Evolutionary conservation across 139 green algal species (phyloP).

Genomic region (Mesotaenium endlicherianum): DNA sequence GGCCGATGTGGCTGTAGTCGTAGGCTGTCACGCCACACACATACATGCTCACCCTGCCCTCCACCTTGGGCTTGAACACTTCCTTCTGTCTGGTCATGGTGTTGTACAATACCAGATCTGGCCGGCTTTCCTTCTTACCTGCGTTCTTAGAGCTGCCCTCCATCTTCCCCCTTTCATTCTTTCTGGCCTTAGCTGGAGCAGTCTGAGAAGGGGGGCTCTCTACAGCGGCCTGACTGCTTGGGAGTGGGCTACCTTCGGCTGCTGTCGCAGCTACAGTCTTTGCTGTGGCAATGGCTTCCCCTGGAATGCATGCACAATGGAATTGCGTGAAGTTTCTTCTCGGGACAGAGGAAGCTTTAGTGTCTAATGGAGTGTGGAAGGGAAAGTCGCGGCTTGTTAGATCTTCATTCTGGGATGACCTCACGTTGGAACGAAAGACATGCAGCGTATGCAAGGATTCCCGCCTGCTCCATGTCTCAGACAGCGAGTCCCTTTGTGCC

Average conservation of each 20-base stretch:
- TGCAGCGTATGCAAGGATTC: too few relatives aligned
- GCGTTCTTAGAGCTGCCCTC: neutral
- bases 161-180: neutral
- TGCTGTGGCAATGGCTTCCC: neutral
- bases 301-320: too few relatives aligned
- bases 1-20: constrained; percentile 86
- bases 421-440: too few relatives aligned
- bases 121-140: too few relatives aligned
- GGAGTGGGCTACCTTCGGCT: neutral
- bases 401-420: too few relatives aligned
- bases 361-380: too few relatives aligned
- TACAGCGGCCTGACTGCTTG: neutral
- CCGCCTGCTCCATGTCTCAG: too few relatives aligned
- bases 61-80: constrained; percentile 64
- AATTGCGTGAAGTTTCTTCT: too few relatives aligned
- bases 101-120: constrained; percentile 81
- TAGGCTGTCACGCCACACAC: constrained; percentile 93
- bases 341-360: too few relatives aligned
- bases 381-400: too few relatives aligned
- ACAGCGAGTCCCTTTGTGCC: too few relatives aligned
- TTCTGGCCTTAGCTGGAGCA: neutral
- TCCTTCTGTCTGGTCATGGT: constrained; percentile 81
- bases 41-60: constrained; percentile 85
- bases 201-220: neutral
- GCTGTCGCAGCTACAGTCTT: neutral